Evolutionary conservation across 495 filamentous ascomycete genomes (phyloP).

Genomic region (Penicillium coffeae): DNA sequence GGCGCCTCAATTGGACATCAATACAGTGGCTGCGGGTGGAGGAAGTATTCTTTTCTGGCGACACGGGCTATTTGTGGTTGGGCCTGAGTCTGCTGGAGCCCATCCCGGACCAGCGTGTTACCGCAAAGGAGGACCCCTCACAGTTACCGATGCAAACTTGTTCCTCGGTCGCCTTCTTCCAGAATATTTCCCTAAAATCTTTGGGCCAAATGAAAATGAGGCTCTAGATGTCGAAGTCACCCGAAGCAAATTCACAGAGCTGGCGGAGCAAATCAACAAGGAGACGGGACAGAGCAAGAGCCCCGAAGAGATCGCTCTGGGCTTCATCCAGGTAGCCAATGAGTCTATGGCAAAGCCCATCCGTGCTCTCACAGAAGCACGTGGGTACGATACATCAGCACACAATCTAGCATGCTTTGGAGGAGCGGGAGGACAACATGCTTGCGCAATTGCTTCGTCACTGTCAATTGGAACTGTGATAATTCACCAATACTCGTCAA

Average conservation of each 20-base stretch:
- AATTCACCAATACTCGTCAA: conserved; percentile 84
- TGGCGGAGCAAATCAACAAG: conserved; percentile 69
- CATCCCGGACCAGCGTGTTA: conserved; percentile 90
- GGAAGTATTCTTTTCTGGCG: conserved; percentile 82
- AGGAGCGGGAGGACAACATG: conserved; percentile 90
- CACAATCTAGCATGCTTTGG: conserved; percentile 88
- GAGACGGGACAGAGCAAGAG: conserved; percentile 48
- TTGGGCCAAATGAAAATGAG: conserved; percentile 79
- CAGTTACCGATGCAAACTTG: conserved; percentile 86
- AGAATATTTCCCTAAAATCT: conserved; percentile 90
- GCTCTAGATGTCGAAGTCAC: conserved; percentile 70
- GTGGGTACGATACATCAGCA: conserved; percentile 82
- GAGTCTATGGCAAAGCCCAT: conserved; percentile 93
- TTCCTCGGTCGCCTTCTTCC: conserved; percentile 78
- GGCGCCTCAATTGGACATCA: conserved; percentile 87
- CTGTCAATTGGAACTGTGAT: conserved; percentile 80
- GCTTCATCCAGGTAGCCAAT: conserved; percentile 86
- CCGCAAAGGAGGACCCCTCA: conserved; percentile 79
- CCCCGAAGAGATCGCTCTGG: conserved; percentile 70
- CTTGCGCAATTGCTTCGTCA: conserved; percentile 87
- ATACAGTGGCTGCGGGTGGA: conserved; percentile 87
- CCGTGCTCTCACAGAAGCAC: conserved; percentile 81
- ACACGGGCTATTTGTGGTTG: conserved; percentile 84
- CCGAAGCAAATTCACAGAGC: conserved; percentile 63
- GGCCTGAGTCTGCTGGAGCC: conserved; percentile 80